Conservation (phyloP, 2,329 filamentous ascomycete species). For the Xylaria sp. region DNA sequence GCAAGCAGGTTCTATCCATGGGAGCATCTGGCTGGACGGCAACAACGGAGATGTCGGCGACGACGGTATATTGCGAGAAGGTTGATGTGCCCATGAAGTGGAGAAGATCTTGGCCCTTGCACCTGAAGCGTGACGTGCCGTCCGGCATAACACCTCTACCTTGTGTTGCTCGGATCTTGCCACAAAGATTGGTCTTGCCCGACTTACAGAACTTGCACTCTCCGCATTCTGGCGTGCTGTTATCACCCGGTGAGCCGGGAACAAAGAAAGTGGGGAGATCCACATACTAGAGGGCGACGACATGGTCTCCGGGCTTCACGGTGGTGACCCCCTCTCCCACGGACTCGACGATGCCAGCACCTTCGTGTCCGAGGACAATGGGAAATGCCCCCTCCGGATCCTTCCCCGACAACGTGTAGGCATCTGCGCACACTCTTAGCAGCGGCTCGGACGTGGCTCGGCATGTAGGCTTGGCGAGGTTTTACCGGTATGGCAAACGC, state of each 20-base stretch:
- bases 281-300: constrained; percentile 82
- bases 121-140: constrained; percentile 92
- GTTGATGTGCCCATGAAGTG: constrained; percentile 99
- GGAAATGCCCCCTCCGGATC: constrained; percentile 96
- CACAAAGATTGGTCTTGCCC: constrained; percentile 98
- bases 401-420: constrained; percentile 95
- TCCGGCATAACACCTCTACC: constrained; percentile 97
- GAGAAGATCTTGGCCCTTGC: constrained; percentile 92
- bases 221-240: constrained; percentile 91
- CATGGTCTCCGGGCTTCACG: constrained; percentile 93
- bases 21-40: constrained; percentile 89
- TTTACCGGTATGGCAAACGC: constrained; percentile 96
- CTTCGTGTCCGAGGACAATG: constrained; percentile 88
- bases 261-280: background rate
- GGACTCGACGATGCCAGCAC: constrained; percentile 91
- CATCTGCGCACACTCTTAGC: constrained; percentile 65
- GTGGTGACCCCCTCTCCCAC: constrained; percentile 94
- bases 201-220: constrained; percentile 99
- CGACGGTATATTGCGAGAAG: constrained; percentile 98
- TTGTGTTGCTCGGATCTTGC: constrained; percentile 97
- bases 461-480: constrained; percentile 40
- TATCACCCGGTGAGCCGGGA: constrained; percentile 34
- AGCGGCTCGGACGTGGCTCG: constrained; percentile 48
- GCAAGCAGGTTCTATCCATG: constrained; percentile 94
- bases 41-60: constrained; percentile 98